Evolutionary conservation across 768 basidiomycete genomes (phyloP).

Genomic region (Boletus barrowsii): DNA sequence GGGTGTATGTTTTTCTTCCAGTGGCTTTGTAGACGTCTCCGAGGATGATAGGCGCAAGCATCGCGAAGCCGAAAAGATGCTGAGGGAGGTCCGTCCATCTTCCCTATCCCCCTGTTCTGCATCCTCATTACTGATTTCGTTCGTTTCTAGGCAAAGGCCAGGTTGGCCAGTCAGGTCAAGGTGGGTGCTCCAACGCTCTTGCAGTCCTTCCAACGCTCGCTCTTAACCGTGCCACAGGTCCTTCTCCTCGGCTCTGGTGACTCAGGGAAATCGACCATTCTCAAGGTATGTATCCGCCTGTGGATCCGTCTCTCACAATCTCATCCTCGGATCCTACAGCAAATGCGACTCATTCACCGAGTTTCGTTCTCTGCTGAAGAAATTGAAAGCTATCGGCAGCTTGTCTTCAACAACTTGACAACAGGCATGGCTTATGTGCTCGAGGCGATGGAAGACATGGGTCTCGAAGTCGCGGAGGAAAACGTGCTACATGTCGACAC

Average conservation of each 20-base stretch:
- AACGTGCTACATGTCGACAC: slow-evolving; percentile 58
- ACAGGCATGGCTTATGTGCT: slow-evolving; percentile 80
- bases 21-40: slow-evolving; percentile 50
- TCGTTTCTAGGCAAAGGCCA: slow-evolving; percentile 61
- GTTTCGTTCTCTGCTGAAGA: slow-evolving; percentile 80
- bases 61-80: slow-evolving; percentile 69
- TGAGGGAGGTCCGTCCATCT: slow-evolving; percentile 60
- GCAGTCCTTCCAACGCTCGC: not conserved
- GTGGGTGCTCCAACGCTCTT: slow-evolving; percentile 34
- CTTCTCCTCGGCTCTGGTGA: slow-evolving; percentile 91
- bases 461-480: slow-evolving; percentile 63
- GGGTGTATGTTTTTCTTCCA: slow-evolving; percentile 78
- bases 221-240: slow-evolving; percentile 44
- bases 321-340: slow-evolving; percentile 41
- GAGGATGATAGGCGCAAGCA: slow-evolving; percentile 69
- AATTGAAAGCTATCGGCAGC: slow-evolving; percentile 84
- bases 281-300: slow-evolving; percentile 58
- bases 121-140: not conserved
- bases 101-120: not conserved
- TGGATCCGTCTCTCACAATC: not conserved
- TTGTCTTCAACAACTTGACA: slow-evolving; percentile 90
- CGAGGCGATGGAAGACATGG: slow-evolving; percentile 89
- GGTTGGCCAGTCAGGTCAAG: slow-evolving; percentile 73
- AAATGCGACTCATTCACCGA: slow-evolving; percentile 96
- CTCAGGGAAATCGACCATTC: slow-evolving; percentile 88